A percentile compares a stretch with the other conserved stretches of the same genome.
Evolutionary conservation across 1,284 basidiomycete species (phyloP).

Genomic region (Sporisorium scitamineum): DNA sequence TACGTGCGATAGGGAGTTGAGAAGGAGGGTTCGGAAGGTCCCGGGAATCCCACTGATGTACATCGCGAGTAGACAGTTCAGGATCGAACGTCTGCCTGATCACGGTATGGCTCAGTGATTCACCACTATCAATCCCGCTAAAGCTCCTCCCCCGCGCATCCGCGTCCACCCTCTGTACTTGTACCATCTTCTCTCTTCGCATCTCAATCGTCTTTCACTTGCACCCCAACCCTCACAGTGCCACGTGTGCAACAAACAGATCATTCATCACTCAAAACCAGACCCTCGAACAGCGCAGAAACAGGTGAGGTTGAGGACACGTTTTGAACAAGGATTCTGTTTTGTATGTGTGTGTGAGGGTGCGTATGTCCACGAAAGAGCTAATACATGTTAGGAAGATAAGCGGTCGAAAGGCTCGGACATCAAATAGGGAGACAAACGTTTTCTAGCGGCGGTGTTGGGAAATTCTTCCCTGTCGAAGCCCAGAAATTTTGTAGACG

Average conservation of each 20-base stretch:
- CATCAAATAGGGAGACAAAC: not conserved
- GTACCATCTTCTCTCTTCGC: not conserved
- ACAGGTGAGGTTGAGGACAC: not conserved
- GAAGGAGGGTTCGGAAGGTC: constrained; percentile 86
- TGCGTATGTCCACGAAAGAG: not conserved
- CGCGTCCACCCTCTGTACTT: constrained; percentile 1
- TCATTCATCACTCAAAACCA: too few relatives aligned
- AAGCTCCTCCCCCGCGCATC: too few relatives aligned
- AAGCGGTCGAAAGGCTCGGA: not conserved
- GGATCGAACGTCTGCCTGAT: constrained; percentile 67
- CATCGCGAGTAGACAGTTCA: constrained; percentile 62
- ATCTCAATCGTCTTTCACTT: not conserved
- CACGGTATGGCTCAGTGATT: constrained; percentile 62
- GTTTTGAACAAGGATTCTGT: not conserved
- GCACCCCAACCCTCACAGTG: not conserved
- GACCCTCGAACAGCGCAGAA: not conserved
- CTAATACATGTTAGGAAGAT: not conserved
- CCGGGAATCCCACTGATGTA: constrained; percentile 69
- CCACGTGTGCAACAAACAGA: too few relatives aligned
- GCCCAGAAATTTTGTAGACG: not conserved
- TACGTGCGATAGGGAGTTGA: constrained; percentile 94
- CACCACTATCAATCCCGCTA: too few relatives aligned
- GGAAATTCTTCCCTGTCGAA: not conserved
- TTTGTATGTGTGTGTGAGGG: not conserved
- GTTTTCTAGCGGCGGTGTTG: not conserved